phyloP scores from a whole-genome alignment of 1,139 yeast genomes.

The Keqinozyma sinolaborantium region DNA sequence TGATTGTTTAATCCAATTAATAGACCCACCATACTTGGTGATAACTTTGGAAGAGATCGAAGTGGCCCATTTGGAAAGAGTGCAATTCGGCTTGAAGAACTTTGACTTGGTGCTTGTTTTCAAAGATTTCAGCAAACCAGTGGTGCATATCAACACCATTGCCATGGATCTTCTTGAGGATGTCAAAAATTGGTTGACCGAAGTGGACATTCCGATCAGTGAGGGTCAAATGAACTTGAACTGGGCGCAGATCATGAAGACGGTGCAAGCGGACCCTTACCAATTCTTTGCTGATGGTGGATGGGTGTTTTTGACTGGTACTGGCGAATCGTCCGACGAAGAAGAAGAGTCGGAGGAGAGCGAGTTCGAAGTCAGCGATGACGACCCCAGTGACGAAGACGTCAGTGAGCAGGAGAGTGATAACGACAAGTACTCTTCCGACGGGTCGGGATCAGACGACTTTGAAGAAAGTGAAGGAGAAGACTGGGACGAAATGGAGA shows the following conservation, averaged over 20 bases:
- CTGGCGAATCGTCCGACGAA: conserved; percentile 59
- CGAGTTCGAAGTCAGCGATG: conserved; percentile 59
- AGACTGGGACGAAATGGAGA: conserved; percentile 74
- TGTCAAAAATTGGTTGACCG: conserved; percentile 93
- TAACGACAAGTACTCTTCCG: conserved; percentile 47
- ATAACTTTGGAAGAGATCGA: conserved; percentile 90
- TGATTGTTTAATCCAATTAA: conserved; percentile 89
- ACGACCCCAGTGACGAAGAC: conserved; percentile 74
- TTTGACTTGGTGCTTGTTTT: conserved; percentile 94
- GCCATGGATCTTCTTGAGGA: conserved; percentile 92
- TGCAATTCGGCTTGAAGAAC: conserved; percentile 93
- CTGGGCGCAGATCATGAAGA: conserved; percentile 95
- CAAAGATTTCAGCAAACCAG: conserved; percentile 85
- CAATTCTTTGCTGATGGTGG: conserved; percentile 94
- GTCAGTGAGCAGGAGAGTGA: conserved; percentile 56
- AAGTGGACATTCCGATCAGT: conserved; percentile 90
- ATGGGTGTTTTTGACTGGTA: conserved; percentile 86
- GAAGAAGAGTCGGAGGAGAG: conserved; percentile 61
- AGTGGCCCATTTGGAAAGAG: conserved; percentile 93
- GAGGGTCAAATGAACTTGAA: conserved; percentile 95
- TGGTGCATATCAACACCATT: conserved; percentile 88
- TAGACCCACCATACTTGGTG: conserved; percentile 94
- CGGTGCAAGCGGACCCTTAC: conserved; percentile 87
- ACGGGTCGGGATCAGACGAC: conserved; percentile 33
- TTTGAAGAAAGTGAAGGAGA: conserved; percentile 55